phyloP scores from a whole-genome alignment of 768 basidiomycete genomes.

The Naematelia encephala region DNA sequence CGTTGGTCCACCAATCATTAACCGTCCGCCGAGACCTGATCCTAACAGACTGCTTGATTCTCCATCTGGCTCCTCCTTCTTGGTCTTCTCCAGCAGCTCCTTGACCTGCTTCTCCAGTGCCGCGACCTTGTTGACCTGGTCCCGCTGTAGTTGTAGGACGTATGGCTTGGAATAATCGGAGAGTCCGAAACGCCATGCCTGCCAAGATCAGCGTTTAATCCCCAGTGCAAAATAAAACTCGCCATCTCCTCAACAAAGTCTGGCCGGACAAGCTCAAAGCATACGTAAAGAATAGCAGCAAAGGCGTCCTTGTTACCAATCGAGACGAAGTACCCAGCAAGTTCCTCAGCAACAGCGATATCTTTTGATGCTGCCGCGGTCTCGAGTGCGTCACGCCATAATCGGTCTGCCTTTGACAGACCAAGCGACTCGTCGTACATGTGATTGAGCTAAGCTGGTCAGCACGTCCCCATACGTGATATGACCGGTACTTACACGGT shows the following conservation, averaged over 20 bases:
- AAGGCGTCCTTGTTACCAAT: slow-evolving; percentile 99
- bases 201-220: slow-evolving; percentile 3
- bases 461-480: slow-evolving; percentile 3
- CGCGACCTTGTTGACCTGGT: slow-evolving; percentile 55
- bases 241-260: slow-evolving; percentile 85
- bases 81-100: slow-evolving; percentile 83
- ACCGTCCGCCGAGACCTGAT: slow-evolving; percentile 57
- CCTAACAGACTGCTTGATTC: slow-evolving; percentile 84
- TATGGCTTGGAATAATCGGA: slow-evolving; percentile 99
- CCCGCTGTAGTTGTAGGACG: slow-evolving; percentile 78
- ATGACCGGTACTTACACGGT: slow-evolving; percentile 64
- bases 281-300: slow-evolving; percentile 79
- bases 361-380: slow-evolving; percentile 80
- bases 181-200: slow-evolving; percentile 89
- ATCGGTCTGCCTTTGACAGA: slow-evolving; percentile 89
- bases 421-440: slow-evolving; percentile 96
- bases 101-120: slow-evolving; percentile 82
- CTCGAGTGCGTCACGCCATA: slow-evolving; percentile 94
- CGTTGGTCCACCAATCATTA: slow-evolving; percentile 49
- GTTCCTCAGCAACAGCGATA: slow-evolving; percentile 89
- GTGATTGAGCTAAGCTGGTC: slow-evolving; percentile 71
- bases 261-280: slow-evolving; percentile 91
- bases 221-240: slow-evolving; percentile 5
- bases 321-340: slow-evolving; percentile 93
- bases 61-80: slow-evolving; percentile 71